Base-by-base conservation (phyloP, 2,329 filamentous ascomycete species). In the Cercospora citrullina region DNA sequence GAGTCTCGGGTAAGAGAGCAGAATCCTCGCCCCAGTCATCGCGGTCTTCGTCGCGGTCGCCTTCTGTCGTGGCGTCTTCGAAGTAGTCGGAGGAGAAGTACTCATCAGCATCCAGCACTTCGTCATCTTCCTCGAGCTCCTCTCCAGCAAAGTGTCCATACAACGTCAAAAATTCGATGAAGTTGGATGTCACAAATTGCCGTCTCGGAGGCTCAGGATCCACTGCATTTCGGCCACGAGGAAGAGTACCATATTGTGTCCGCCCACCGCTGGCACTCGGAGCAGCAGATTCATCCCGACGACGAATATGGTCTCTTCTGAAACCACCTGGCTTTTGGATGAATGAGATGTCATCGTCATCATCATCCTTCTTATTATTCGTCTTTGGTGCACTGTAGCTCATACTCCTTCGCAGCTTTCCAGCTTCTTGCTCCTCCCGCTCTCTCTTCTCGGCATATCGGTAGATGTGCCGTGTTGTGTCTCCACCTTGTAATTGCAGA, bases 111-210 rank as follows among this genome's bases (percentile, higher is more conserved):
- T 86, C 88, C 14, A 97, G 83, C 1, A 89, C 92, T 79, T 98
- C 94, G 74, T 98, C 95, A 74, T 98, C 95, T 80, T 99, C 95
- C 78, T 97, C 94, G 12, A 99, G 86, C 77, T 97, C 91, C 80
- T 99, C 95, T 80, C 95, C 95, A 1, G 95, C 95, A 78, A 99
- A 99, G 81, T 99, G 95, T 4, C 95, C 95, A 75, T 97, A 99
- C 31, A 99, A 86, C 7, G 92, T 94, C 61, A 99, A 79, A 75
- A 99, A 99, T 79, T 99, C 96, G 68, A 99, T 87, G 78, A 99
- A 99, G 80, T 91, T 99, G 72, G 87, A 93, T 0, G 95, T 97
- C 67, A 97, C 89, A 33, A 96, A 84, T 69, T 88, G 87, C 65
- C 71, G 80, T n/a, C 74, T 45, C 59, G 72, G 59, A n/a, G 75